phyloP scores from a whole-genome alignment of 139 green algal genomes.

The Picochlorum costavermella region DNA sequence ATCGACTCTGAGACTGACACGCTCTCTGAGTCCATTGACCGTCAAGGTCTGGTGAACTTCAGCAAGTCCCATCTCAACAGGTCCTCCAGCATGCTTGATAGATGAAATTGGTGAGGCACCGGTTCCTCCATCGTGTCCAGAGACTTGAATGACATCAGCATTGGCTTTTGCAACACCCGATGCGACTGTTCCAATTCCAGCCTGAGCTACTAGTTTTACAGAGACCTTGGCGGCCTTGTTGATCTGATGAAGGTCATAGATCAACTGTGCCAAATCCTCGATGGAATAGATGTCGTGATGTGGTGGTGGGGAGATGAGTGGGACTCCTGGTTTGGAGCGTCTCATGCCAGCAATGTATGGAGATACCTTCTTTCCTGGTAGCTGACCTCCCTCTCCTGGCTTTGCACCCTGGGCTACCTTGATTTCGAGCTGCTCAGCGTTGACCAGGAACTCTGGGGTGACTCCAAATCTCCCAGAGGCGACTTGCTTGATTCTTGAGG shows the following conservation, averaged over 20 bases:
- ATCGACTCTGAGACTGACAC: constrained; percentile 87
- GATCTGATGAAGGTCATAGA: constrained; percentile 91
- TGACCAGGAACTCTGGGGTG: constrained; percentile 94
- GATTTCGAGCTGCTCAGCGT: constrained; percentile 98
- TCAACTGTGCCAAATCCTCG: constrained; percentile 98
- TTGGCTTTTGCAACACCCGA: constrained; percentile 97
- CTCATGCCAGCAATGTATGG: constrained; percentile 95
- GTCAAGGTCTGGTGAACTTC: constrained; percentile 77
- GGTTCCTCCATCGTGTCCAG: constrained; percentile 95
- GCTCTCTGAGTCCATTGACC: constrained; percentile 87
- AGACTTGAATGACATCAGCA: constrained; percentile 93
- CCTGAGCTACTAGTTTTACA: constrained; percentile 98
- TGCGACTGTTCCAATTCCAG: constrained; percentile 95
- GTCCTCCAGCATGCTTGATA: constrained; percentile 97
- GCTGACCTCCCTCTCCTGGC: constrained; percentile 92
- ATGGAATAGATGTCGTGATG: constrained; percentile 99
- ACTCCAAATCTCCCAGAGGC: constrained; percentile 94
- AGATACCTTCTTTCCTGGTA: constrained; percentile 89
- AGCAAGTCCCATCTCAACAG: constrained; percentile 94
- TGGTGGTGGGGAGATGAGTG: constrained; percentile 94
- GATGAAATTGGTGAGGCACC: constrained; percentile 90
- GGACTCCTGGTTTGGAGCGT: constrained; percentile 93
- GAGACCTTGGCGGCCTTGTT: constrained; percentile 81
- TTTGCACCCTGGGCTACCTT: constrained; percentile 94
- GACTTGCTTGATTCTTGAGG: constrained; percentile 92